Percentiles rank a stretch among this genome's conserved stretches.
phyloP scores from a whole-genome alignment of 495 filamentous ascomycete genomes.

The Penicillium alfredii region DNA sequence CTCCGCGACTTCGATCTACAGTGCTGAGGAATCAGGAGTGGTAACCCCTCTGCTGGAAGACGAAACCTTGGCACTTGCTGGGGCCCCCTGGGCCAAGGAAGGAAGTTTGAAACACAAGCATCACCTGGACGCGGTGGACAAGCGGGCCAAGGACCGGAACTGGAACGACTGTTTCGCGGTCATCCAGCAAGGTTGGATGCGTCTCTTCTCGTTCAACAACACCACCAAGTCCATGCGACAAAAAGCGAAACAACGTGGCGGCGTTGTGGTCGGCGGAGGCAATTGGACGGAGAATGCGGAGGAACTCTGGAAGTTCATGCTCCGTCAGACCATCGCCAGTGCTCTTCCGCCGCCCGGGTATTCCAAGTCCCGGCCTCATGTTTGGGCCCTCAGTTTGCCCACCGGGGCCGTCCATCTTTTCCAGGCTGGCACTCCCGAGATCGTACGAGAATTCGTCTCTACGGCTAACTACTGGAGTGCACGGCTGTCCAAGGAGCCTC shows the following conservation, averaged over 20 bases:
- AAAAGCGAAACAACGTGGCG: conserved; percentile 56
- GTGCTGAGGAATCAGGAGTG: conserved; percentile 47
- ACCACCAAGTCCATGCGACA: conserved; percentile 66
- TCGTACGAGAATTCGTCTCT: conserved; percentile 86
- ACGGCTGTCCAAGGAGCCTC: conserved; percentile 82
- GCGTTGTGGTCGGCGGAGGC: conserved; percentile 78
- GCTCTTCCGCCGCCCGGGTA: conserved; percentile 87
- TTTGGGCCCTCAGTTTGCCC: conserved; percentile 92
- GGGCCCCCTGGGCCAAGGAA: conserved; percentile 96
- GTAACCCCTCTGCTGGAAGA: conserved; percentile 77
- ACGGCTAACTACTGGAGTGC: conserved; percentile 99
- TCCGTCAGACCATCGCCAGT: conserved; percentile 89
- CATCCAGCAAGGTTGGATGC: conserved; percentile 92
- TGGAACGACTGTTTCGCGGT: conserved; percentile 98
- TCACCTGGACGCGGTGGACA: conserved; percentile 82
- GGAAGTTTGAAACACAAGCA: conserved; percentile 95
- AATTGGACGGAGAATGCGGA: conserved; percentile 97
- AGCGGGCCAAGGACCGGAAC: conserved; percentile 83
- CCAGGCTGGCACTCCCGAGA: conserved; percentile 92
- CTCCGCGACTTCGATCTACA: conserved; percentile 48
- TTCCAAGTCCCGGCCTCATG: conserved; percentile 81
- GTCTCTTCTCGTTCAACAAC: conserved; percentile 83
- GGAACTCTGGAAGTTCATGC: conserved; percentile 74
- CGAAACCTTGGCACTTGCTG: conserved; percentile 80
- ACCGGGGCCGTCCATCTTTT: conserved; percentile 94